Percentiles rank a stretch among this genome's conserved stretches.
Conservation (phyloP, 371 early-diverging fungal species). For the Apophysomyces variabilis region DNA sequence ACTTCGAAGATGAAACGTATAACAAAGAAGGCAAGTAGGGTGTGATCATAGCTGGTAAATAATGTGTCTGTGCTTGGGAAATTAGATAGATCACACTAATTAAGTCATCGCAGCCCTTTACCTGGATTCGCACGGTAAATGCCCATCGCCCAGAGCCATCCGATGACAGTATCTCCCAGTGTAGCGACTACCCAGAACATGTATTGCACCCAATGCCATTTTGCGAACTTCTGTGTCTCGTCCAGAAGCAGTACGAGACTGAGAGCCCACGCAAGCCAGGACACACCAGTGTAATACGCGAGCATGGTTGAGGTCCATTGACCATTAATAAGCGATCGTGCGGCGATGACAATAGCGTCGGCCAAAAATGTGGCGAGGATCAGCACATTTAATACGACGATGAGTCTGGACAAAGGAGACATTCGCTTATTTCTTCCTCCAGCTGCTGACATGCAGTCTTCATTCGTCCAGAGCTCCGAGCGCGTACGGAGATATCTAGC, state of each 20-base stretch:
- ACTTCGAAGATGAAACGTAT: conserved; percentile 35
- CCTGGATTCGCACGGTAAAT: conserved; percentile 40
- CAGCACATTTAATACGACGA: conserved; percentile 26
- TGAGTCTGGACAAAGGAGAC: conserved; percentile 34
- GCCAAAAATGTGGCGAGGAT: conserved; percentile 31
- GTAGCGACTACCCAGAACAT: conserved; percentile 39
- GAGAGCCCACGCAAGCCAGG: conserved; percentile 46
- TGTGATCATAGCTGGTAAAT: conserved; percentile 37
- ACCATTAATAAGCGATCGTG: conserved; percentile 32
- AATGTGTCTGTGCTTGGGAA: conserved; percentile 26
- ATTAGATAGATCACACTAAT: not conserved
- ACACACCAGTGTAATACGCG: conserved; percentile 39
- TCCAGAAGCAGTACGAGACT: conserved; percentile 29
- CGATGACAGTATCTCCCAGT: conserved; percentile 40
- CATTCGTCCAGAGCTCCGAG: conserved; percentile 14
- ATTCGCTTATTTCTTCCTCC: conserved; percentile 16
- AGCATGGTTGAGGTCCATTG: conserved; percentile 35
- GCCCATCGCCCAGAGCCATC: conserved; percentile 45
- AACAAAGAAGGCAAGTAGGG: conserved; percentile 31
- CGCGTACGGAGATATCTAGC: conserved; percentile 34
- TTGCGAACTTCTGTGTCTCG: conserved; percentile 42
- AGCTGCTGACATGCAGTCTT: conserved; percentile 9
- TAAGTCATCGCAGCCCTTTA: conserved; percentile 13
- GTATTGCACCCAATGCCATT: conserved; percentile 56
- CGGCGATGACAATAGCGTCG: conserved; percentile 37